Evolutionary conservation across 2,329 filamentous ascomycete genomes (phyloP).

Genomic region (Aureobasidium subglaciale): DNA sequence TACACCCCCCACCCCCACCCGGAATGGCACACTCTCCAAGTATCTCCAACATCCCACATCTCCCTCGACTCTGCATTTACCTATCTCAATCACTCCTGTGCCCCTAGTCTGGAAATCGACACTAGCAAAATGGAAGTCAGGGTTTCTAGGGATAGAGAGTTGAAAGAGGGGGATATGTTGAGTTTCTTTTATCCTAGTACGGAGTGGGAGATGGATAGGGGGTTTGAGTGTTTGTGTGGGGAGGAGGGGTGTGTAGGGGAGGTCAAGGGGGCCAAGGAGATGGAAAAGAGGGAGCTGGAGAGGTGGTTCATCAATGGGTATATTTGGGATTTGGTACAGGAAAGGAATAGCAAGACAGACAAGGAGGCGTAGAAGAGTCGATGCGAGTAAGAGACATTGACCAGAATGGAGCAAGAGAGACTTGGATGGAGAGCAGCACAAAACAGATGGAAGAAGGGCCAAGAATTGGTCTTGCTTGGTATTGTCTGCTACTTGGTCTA

Average conservation of each 20-base stretch:
- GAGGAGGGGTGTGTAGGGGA: conserved; percentile 31
- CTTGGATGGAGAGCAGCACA: no score
- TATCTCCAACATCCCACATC: conserved; percentile 42
- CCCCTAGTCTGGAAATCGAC: conserved; percentile 48
- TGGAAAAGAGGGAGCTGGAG: conserved; percentile 28
- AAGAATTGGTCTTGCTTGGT: no score
- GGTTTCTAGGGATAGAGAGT: conserved; percentile 28
- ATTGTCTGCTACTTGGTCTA: no score
- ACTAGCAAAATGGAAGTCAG: conserved; percentile 22
- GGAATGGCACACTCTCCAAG: conserved; percentile 47
- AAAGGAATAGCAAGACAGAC: neutral
- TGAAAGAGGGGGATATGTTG: conserved; percentile 36
- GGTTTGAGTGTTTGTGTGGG: conserved; percentile 39
- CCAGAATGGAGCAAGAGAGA: no score
- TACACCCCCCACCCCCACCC: conserved; percentile 34
- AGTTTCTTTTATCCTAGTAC: conserved; percentile 46
- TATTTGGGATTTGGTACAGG: conserved; percentile 27
- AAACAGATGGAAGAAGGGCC: no score
- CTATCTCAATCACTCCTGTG: conserved; percentile 52
- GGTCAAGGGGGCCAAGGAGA: conserved; percentile 35
- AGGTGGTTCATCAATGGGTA: conserved; percentile 38
- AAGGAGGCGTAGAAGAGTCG: neutral
- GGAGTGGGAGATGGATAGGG: conserved; percentile 44
- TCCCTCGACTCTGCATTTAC: conserved; percentile 52
- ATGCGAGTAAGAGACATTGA: no score